Evolutionary conservation across 129 eudicot genomes (phyloP).

Genomic region (Tanacetum coccineum): DNA sequence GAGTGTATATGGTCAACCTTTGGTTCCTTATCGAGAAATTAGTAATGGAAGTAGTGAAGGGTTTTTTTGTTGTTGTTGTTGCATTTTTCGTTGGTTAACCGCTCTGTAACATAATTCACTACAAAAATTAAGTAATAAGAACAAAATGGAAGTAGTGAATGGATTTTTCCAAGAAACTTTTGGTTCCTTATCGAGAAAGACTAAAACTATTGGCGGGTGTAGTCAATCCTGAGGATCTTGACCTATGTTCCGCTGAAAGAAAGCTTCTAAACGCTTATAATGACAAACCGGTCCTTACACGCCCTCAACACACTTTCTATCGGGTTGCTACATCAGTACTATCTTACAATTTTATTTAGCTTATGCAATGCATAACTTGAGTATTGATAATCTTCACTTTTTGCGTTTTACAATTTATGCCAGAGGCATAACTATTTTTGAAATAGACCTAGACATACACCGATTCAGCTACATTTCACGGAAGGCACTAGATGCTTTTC

Average conservation of each 20-base stretch:
- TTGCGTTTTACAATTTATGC: background rate
- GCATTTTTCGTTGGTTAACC: too few species aligned
- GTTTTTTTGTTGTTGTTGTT: too few species aligned
- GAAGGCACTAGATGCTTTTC: constrained; percentile 64
- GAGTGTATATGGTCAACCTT: too few species aligned
- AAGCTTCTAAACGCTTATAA: constrained; percentile 83
- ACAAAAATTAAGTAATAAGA: too few species aligned
- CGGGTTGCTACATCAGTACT: background rate
- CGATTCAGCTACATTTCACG: constrained; percentile 72
- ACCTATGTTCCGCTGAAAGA: constrained; percentile 63
- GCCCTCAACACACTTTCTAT: background rate
- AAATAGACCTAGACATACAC: constrained; percentile 72
- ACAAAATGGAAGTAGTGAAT: too few species aligned
- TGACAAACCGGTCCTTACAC: constrained; percentile 65
- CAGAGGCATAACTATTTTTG: too few species aligned
- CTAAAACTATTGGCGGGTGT: background rate
- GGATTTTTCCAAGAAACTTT: too few species aligned
- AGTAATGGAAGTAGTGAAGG: too few species aligned
- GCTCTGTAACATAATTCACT: too few species aligned
- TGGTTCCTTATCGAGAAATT: too few species aligned
- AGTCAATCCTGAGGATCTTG: constrained; percentile 45
- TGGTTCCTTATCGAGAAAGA: too few species aligned
- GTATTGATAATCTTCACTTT: too few species aligned
- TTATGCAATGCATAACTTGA: background rate
- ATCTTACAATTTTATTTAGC: background rate